These are phyloP conservation scores for Euphorbia lathyris DNA, from an alignment of 345 rosid species.

Conservation along the genomic window DNA sequence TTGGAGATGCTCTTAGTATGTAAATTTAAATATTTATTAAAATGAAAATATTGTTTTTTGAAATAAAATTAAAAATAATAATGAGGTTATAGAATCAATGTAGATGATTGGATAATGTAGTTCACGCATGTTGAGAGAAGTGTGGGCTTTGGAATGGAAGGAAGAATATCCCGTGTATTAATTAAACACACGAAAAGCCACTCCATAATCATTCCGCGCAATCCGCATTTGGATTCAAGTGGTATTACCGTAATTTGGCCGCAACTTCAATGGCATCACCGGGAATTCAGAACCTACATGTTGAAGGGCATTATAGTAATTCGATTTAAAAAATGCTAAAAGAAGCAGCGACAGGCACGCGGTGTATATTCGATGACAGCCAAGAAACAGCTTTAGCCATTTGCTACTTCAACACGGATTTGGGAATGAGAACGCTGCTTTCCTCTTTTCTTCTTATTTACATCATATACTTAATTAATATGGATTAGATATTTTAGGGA, in stretches of 20 bases:
- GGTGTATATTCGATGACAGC: neutral
- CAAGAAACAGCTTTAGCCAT: neutral
- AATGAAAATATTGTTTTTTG: no score
- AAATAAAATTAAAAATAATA: no score
- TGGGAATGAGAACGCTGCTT: no score
- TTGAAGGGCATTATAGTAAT: neutral
- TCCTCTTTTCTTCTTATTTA: no score
- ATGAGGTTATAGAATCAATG: no score
- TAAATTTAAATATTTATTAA: no score
- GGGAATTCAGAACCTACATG: neutral
- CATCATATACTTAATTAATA: no score
- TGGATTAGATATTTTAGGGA: no score
- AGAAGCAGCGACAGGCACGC: no score
- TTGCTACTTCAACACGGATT: no score
- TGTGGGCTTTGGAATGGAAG: neutral
- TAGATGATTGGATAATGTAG: neutral
- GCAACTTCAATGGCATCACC: neutral
- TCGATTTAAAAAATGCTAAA: neutral
- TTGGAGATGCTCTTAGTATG: no score
- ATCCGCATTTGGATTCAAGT: slow-evolving; percentile 16
- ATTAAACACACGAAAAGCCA: neutral
- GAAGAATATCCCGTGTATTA: neutral
- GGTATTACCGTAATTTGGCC: neutral
- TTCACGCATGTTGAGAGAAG: neutral
- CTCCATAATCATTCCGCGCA: slow-evolving; percentile 30